Base-by-base conservation (phyloP, 805 yeast species). In the Starmerella sp. region DNA sequence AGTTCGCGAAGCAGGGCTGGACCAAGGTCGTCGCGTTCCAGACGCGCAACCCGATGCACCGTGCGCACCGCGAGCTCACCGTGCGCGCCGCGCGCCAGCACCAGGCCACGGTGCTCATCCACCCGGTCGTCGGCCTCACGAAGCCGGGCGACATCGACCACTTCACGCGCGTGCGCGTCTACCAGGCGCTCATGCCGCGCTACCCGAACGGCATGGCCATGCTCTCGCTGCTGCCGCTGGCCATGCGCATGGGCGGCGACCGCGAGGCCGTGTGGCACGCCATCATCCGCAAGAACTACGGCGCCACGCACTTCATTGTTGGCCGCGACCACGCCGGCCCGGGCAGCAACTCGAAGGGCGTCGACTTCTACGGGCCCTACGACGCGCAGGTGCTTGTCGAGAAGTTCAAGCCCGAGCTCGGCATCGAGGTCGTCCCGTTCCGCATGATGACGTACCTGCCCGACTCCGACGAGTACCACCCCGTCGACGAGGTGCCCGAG, bases 241-340 rank as follows among this genome's bases (percentile, higher is more conserved):
- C 97, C 41, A 90, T 90, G 97, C 83, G 97, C 77, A 90, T 90
- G 97, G 97, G 93, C 54, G 97, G 97, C 71, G 97, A 91, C 71
- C 82, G 95, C 70, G 97, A 90, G 74, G 97, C 97, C 28, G 86
- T 90, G 46, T 91, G 97, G 97, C 97, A 90, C 69, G 96, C 97
- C 15, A 84, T 91, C 66, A 90, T 90, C 69, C 85, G 97, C 73
- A 87, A 88, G 76, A 90, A 90, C 74, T 89, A 83, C 68, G 97
- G 97, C 67, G 96, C 95, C 54, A 85, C 96, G 52, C 97, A 91
- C 70, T 91, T 91, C 75, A 90, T 90, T 66, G 96, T 90, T 49
- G 97, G 97, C 58, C 84, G 97, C 76, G 97, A 90, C 71, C 97
- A 90, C 67, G 97, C 97, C 52, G 97, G 97, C 57, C 97, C 97